Conservation (phyloP, 2,329 filamentous ascomycete species). For the Byssochlamys sp. region DNA sequence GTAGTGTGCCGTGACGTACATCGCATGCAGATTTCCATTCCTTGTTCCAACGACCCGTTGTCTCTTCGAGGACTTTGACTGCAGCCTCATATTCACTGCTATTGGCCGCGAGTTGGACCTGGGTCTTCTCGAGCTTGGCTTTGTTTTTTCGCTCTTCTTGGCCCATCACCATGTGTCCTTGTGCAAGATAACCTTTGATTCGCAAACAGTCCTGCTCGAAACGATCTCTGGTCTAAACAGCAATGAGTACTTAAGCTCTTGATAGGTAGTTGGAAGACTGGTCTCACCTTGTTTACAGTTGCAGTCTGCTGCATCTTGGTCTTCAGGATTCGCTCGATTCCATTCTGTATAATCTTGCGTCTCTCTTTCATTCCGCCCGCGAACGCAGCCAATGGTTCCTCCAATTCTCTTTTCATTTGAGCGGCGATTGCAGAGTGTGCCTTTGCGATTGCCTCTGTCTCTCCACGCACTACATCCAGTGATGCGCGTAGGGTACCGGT, state of each 20-base stretch:
- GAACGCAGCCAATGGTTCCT: slow-evolving; percentile 86
- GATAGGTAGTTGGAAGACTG: not conserved
- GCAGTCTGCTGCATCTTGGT: slow-evolving; percentile 85
- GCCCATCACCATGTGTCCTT: slow-evolving; percentile 99
- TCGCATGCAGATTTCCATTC: slow-evolving; percentile 97
- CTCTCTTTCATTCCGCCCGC: slow-evolving; percentile 91
- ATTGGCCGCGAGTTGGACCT: slow-evolving; percentile 82
- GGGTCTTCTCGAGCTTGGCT: slow-evolving; percentile 95
- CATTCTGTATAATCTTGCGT: slow-evolving; percentile 87
- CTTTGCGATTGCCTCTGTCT: slow-evolving; percentile 88
- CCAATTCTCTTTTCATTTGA: slow-evolving; percentile 92
- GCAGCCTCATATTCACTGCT: slow-evolving; percentile 90
- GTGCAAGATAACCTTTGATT: slow-evolving; percentile 95
- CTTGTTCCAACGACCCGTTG: slow-evolving; percentile 88
- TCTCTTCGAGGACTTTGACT: slow-evolving; percentile 88
- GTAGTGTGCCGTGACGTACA: slow-evolving; percentile 27
- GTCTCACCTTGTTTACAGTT: slow-evolving; percentile 73
- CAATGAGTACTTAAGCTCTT: slow-evolving; percentile 6
- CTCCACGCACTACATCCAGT: slow-evolving; percentile 75
- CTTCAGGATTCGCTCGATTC: slow-evolving; percentile 89
- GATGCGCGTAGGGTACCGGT: slow-evolving; percentile 72
- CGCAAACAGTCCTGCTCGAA: slow-evolving; percentile 97
- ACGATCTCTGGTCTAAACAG: slow-evolving; percentile 64
- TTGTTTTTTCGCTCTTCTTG: slow-evolving; percentile 99
- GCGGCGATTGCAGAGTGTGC: slow-evolving; percentile 79